These are phyloP conservation scores for Leccinum boreale DNA, from an alignment of 768 basidiomycete genomes.

Conservation along the genomic window DNA sequence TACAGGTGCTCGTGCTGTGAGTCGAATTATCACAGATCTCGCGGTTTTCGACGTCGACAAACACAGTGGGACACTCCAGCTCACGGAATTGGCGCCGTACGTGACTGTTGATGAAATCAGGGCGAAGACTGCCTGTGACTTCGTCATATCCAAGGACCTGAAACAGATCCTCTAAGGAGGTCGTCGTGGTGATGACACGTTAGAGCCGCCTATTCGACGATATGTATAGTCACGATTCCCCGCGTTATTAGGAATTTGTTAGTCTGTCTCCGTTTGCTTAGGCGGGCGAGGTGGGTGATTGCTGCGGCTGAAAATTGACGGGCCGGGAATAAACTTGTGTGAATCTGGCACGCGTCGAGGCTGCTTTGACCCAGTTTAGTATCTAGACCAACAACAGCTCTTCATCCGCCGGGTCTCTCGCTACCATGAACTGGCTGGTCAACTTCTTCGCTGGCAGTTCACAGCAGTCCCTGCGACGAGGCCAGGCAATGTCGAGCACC, in stretches of 20 bases:
- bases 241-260: neutral
- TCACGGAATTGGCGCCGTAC: constrained; percentile 77
- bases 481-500: constrained; percentile 72
- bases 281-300: constrained; percentile 7
- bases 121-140: constrained; percentile 79
- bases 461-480: constrained; percentile 48
- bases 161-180: constrained; percentile 29
- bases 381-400: constrained; percentile 3
- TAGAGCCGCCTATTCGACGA: neutral
- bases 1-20: constrained; percentile 82
- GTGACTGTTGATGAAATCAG: constrained; percentile 76
- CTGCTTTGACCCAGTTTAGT: constrained; percentile 13
- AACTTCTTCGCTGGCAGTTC: constrained; percentile 58
- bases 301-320: constrained; percentile 14
- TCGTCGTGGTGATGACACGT: constrained; percentile 1
- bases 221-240: neutral
- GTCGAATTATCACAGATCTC: constrained; percentile 88
- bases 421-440: constrained; percentile 68
- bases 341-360: neutral
- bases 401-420: constrained; percentile 1
- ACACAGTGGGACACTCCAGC: constrained; percentile 56
- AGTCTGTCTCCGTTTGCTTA: neutral
- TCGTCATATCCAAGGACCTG: constrained; percentile 52
- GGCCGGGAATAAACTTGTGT: constrained; percentile 1
- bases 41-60: constrained; percentile 87